Base-by-base conservation (phyloP, 2,329 filamentous ascomycete species). In the Hypoxylon sp. region DNA sequence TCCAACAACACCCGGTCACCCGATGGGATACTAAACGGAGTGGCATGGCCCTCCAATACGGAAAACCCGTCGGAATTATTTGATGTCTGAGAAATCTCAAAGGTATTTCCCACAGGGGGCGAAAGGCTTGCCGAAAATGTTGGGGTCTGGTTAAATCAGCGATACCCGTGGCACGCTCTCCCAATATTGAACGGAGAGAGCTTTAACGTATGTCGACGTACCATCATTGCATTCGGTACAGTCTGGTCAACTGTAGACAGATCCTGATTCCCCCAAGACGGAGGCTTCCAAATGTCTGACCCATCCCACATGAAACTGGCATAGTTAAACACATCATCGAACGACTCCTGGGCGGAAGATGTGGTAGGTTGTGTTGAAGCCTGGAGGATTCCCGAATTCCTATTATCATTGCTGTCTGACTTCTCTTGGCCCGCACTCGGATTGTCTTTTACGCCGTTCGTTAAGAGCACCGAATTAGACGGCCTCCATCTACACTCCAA, bases 401-500 rank as follows among this genome's bases (percentile, higher is more conserved):
- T 46, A 34, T 25, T 56, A 28, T 34, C 52, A 61, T 53, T 30
- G 36, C 57, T 34, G 56, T 63, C 19, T 57, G 68, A 46, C 55
- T 45, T 65, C 38, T 32, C 41, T 55, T 61, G 38, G 48, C 60
- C 36, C 34, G 43, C 38, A 34, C 14, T n/a, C n/a, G 34, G 38
- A 17, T 28, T 43, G 38, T 19, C 34, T 21, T 43, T 43, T n/a
- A 30, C 34, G 11, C 49, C 55, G 17, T 63, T 67, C 41, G 43
- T 53, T 38, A 63, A 23, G 23, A 60, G 73, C 68, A 36, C 75
- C 68, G 52, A 77, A 73, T 66, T 80, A 72, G 32, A 60, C 14
- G 79, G 74, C 41, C 80, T 80, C 85, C 85, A 87, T 53, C 80
- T 80, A 74, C 85, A 88, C 50, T 86, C 81, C 23, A 87, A 78